Evolutionary conservation across 768 basidiomycete genomes (phyloP).

Genomic region (Lactarius akahatsu): DNA sequence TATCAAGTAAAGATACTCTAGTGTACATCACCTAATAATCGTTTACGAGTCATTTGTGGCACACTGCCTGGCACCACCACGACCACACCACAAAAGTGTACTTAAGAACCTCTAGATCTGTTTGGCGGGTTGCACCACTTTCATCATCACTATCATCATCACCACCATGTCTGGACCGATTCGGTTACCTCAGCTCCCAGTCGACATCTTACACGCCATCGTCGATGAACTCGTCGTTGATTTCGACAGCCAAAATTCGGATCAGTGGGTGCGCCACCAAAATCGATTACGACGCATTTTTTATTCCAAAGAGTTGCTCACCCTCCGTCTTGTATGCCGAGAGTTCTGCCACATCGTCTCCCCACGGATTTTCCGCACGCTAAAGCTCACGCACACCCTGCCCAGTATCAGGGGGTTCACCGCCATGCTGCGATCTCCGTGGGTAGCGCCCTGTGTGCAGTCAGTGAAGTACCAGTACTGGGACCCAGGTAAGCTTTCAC

Average conservation of each 20-base stretch:
- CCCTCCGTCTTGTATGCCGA: constrained; percentile 15
- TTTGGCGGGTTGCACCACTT: neutral
- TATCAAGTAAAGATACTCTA: too few species aligned
- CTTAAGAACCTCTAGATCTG: neutral
- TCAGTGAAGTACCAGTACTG: constrained; percentile 20
- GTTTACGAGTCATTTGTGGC: too few species aligned
- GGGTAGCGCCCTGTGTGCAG: constrained; percentile 11
- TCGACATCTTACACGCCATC: constrained; percentile 18
- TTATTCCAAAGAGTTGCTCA: constrained; percentile 11
- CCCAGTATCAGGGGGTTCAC: constrained; percentile 16
- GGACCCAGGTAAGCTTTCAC: constrained; percentile 19
- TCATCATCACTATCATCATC: neutral
- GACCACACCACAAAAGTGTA: neutral
- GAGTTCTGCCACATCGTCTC: constrained; percentile 14
- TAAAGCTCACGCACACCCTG: constrained; percentile 18
- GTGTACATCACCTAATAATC: too few species aligned
- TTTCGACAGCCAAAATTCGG: constrained; percentile 11
- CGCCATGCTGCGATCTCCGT: constrained; percentile 10
- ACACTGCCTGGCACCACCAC: too few species aligned
- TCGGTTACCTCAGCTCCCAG: constrained; percentile 4
- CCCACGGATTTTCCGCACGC: constrained; percentile 13
- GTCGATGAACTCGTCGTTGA: constrained; percentile 3
- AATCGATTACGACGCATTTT: neutral
- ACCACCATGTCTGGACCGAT: neutral
- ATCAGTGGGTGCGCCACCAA: neutral